phyloP scores from a whole-genome alignment of 495 filamentous ascomycete species.

The Hypoxylon cercidicola region DNA sequence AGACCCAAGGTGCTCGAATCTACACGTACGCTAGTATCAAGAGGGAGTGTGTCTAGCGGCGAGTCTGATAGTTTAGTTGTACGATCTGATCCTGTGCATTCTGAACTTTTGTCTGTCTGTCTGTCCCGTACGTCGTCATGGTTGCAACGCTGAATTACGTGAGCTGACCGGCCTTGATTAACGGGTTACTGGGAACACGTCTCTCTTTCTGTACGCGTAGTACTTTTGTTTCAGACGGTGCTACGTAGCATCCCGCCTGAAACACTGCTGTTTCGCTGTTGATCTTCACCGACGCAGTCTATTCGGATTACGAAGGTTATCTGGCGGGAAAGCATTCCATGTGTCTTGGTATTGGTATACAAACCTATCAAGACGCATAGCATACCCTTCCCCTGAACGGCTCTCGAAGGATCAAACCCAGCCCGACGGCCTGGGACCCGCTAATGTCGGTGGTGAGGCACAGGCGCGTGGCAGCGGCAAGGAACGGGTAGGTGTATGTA shows the following conservation, averaged over 20 bases:
- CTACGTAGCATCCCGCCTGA: slow-evolving; percentile 19
- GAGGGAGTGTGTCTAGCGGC: slow-evolving; percentile 18
- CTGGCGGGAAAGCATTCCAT: slow-evolving; percentile 9
- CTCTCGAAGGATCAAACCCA: slow-evolving; percentile 10
- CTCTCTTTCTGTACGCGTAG: neutral
- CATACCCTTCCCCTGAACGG: no score
- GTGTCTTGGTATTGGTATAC: neutral
- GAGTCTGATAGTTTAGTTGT: neutral
- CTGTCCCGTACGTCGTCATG: neutral
- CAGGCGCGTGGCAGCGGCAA: slow-evolving; percentile 15
- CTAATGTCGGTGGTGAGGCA: slow-evolving; percentile 17
- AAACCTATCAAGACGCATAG: slow-evolving; percentile 11
- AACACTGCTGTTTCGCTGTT: slow-evolving; percentile 3
- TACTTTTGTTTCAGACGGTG: neutral
- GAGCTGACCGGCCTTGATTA: neutral
- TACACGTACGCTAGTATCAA: no score
- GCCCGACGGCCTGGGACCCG: slow-evolving; percentile 21
- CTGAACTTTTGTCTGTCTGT: neutral
- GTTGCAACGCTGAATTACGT: slow-evolving; percentile 13
- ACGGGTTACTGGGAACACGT: neutral
- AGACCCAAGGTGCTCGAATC: no score
- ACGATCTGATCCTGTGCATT: slow-evolving; percentile 4
- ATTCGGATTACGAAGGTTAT: slow-evolving; percentile 27
- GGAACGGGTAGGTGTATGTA: slow-evolving; percentile 1
- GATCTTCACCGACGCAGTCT: slow-evolving; percentile 13